phyloP scores from a whole-genome alignment of 495 filamentous ascomycete genomes.

The Neurospora sp. region DNA sequence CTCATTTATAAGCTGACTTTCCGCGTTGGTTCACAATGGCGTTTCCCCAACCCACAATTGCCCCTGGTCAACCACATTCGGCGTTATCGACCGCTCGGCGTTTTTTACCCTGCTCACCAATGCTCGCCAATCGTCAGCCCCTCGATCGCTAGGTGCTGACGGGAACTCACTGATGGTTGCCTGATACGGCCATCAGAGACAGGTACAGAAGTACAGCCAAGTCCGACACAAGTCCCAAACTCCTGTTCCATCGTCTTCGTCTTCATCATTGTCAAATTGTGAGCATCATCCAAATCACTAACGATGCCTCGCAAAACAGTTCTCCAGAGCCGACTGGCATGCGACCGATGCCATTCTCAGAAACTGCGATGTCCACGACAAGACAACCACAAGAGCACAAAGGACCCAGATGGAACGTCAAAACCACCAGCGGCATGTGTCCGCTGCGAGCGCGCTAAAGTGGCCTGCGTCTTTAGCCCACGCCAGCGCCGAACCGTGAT shows the following conservation, averaged over 20 bases:
- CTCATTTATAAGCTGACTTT: not conserved
- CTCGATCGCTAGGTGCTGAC: not conserved
- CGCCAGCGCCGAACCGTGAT: not conserved
- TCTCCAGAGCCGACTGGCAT: not conserved
- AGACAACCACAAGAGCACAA: not conserved
- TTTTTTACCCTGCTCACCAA: not conserved
- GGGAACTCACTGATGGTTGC: not conserved
- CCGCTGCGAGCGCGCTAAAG: conserved; percentile 3
- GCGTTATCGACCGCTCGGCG: not conserved
- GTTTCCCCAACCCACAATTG: not conserved
- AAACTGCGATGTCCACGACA: conserved; percentile 4
- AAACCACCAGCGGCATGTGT: not conserved
- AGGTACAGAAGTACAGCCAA: not conserved
- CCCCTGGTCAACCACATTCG: not conserved
- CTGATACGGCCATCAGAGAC: not conserved
- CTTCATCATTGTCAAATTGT: not conserved
- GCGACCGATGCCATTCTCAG: conserved; percentile 5
- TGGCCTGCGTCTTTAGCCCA: conserved; percentile 6
- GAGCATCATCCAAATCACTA: not conserved
- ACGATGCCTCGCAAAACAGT: conserved; percentile 4
- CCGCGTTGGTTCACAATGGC: not conserved
- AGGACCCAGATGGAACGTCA: not conserved
- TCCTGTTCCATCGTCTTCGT: not conserved
- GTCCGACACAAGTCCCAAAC: not conserved
- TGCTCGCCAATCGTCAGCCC: not conserved